Evolutionary conservation across 495 filamentous ascomycete genomes (phyloP), one percentile per base, ranked within the genome.

Genomic region (Parachaetomium inaequale): DNA sequence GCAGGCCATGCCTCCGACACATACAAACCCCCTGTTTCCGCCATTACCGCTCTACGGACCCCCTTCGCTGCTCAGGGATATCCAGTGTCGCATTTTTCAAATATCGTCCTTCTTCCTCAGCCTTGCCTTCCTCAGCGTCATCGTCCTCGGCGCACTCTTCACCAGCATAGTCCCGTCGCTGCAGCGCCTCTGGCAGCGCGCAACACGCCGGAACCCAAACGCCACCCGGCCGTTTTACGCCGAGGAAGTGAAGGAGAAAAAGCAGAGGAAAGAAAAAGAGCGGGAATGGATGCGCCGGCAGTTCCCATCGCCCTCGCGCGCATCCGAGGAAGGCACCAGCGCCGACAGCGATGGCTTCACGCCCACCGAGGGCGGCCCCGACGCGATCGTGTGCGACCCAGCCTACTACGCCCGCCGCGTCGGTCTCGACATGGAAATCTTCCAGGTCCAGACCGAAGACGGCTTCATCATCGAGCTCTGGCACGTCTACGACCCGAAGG

Each of bases 381-480:
- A 98, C 70, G 85, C 82, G 3, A 70, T 97, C 4, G 70, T 90
- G 10, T 90, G 87, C 68, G 88, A 96, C 72, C 84, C 93, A 11
- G 82, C 82, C 6, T 95, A 97, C 70, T 98, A 98, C 71, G 93
- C 93, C 0, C 80, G 90, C 38, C 78, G 92, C 17, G 93, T 96
- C 2, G 94, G 93, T 7, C 81, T 98, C 6, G 91, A 96, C 61
- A 84, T 90, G 19, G 94, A 97, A 68, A 83, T 82, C 23, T 92
- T 89, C 68, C 79, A 89, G 38, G 92, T 97, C 0, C 86, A 96
- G 73, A 98, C 94, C 0, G 93, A 97, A 73, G 93, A 98, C 68
- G 94, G 93, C 5, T 97, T 96, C 70, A 83, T 97, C 63, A 88
- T 98, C 59, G 82, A 86, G 19, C 77, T 98, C 1, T 94, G 89